These are phyloP conservation scores for Calonectria multiphialidica DNA, from an alignment of 2,329 filamentous ascomycete species.

Conservation along the genomic window DNA sequence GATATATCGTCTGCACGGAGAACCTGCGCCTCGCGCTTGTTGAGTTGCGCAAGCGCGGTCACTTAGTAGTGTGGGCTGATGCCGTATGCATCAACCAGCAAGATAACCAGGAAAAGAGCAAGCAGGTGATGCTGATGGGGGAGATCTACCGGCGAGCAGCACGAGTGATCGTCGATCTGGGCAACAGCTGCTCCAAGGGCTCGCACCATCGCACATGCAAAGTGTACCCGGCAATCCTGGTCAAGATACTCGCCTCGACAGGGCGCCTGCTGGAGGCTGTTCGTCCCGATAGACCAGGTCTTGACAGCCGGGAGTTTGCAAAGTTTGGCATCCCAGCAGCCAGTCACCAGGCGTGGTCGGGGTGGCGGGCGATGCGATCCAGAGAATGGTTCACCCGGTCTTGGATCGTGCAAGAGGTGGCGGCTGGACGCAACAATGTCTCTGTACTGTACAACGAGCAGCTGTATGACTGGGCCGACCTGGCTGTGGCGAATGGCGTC, in stretches of 20 bases:
- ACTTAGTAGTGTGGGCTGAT: constrained; percentile 18
- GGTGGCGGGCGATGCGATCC: constrained; percentile 19
- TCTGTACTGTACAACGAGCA: constrained; percentile 12
- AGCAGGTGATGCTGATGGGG: neutral
- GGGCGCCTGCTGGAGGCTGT: constrained; percentile 5
- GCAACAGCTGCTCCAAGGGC: constrained; percentile 9
- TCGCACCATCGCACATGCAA: constrained; percentile 7
- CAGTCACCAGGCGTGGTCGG: constrained; percentile 16
- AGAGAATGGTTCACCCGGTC: constrained; percentile 17
- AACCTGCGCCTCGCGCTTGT: constrained; percentile 11
- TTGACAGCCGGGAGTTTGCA: constrained; percentile 1
- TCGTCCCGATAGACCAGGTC: constrained; percentile 1
- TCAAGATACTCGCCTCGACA: constrained; percentile 18
- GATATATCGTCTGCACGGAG: constrained; percentile 17
- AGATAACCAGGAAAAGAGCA: constrained; percentile 3
- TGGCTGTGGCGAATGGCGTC: constrained; percentile 13
- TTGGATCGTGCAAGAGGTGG: constrained; percentile 25
- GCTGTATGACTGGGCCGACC: constrained; percentile 11
- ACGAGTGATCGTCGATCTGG: neutral
- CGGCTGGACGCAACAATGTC: constrained; percentile 6
- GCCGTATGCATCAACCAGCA: constrained; percentile 10
- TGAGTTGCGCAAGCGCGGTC: constrained; percentile 3
- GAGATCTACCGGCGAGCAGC: neutral
- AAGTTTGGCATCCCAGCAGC: constrained; percentile 14
- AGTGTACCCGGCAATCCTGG: constrained; percentile 18